Conservation (phyloP, 345 rosid genomes). For the Syzygium aromaticum region DNA sequence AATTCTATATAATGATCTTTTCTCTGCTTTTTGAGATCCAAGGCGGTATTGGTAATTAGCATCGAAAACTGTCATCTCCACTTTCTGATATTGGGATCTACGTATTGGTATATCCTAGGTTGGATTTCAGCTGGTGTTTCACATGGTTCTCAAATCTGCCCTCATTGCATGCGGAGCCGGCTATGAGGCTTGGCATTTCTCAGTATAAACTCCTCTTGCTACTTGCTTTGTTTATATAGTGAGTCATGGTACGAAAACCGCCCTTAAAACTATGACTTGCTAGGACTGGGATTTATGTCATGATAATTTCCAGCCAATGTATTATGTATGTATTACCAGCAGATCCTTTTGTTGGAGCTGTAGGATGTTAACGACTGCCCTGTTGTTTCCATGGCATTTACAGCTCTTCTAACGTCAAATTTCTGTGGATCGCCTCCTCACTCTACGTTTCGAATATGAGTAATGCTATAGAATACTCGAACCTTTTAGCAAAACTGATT, state of each 20-base stretch:
- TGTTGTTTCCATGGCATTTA: neutral
- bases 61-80: too few species aligned
- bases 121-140: neutral
- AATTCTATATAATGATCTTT: neutral
- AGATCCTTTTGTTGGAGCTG: neutral
- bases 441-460: neutral
- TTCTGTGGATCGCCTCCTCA: neutral
- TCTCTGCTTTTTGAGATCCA: slow-evolving; percentile 11
- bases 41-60: too few species aligned
- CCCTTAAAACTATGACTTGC: neutral
- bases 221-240: neutral
- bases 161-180: neutral
- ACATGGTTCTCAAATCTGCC: neutral
- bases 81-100: neutral
- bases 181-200: neutral
- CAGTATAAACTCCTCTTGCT: neutral
- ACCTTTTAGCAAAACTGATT: neutral
- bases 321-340: neutral
- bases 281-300: neutral
- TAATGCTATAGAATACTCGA: neutral
- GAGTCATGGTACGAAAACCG: neutral
- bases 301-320: neutral
- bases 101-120: neutral
- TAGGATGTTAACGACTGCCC: neutral
- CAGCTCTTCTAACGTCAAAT: neutral